Evolutionary conservation across 176 grass and related monocot genomes (phyloP).

Genomic region (Bolboschoenus planiculmis): DNA sequence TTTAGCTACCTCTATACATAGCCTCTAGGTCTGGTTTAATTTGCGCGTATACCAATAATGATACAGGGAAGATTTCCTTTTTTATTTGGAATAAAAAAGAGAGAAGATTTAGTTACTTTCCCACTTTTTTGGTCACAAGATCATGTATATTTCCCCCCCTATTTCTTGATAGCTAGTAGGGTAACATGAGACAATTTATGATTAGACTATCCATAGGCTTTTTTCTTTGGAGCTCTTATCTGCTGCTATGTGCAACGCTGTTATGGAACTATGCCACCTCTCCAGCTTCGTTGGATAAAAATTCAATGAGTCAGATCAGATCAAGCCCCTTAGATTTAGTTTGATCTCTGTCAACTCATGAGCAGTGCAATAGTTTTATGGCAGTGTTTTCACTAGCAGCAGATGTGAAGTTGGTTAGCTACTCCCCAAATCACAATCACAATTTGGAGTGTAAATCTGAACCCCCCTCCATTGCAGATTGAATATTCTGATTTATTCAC

Average conservation of each 20-base stretch:
- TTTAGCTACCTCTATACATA: background rate
- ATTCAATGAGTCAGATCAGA: background rate
- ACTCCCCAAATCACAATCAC: too few species aligned
- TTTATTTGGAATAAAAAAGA: background rate
- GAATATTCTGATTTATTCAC: too few species aligned
- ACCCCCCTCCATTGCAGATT: too few species aligned
- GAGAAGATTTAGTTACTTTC: background rate
- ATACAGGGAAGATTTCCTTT: background rate
- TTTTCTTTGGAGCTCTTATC: background rate
- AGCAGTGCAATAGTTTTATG: background rate
- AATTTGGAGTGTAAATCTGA: too few species aligned
- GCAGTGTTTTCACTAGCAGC: background rate
- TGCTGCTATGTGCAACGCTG: background rate
- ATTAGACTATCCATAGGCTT: background rate
- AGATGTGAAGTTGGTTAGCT: background rate
- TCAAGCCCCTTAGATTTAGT: too few species aligned
- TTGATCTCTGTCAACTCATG: background rate
- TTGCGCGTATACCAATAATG: conserved; percentile 10
- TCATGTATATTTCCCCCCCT: background rate
- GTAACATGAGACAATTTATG: background rate
- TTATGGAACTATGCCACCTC: background rate
- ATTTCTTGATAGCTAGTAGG: background rate
- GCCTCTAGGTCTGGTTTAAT: background rate
- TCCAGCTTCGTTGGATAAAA: background rate
- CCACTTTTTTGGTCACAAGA: background rate